Evolutionary conservation across 345 rosid genomes (phyloP).

Genomic region (Euphorbia tirucalli): DNA sequence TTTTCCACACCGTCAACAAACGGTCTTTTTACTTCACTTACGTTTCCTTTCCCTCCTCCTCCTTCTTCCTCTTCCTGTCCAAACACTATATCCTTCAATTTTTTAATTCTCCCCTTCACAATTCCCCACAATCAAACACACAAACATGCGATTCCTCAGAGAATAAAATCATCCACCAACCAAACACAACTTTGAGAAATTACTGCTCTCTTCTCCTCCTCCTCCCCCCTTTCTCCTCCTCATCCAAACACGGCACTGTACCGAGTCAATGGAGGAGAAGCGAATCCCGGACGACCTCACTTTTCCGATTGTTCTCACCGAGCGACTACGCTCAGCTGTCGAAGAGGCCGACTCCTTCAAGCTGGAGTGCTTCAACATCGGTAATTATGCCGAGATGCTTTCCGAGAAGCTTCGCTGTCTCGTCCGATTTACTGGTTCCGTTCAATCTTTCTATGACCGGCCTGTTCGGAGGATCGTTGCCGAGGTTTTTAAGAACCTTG

Average conservation of each 20-base stretch:
- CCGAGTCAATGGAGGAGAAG: slow-evolving; percentile 42
- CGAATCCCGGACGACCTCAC: slow-evolving; percentile 59
- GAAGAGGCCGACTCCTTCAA: slow-evolving; percentile 61
- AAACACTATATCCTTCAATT: neutral
- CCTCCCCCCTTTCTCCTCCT: neutral
- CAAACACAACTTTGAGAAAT: neutral
- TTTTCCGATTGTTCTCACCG: slow-evolving; percentile 47
- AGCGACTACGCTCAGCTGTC: slow-evolving; percentile 56
- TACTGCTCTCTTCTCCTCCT: neutral
- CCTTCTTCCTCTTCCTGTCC: neutral
- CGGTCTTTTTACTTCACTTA: neutral
- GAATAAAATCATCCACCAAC: neutral
- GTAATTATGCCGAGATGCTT: slow-evolving; percentile 57
- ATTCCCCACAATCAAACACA: slow-evolving; percentile 13
- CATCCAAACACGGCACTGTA: neutral
- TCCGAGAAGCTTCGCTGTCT: slow-evolving; percentile 60
- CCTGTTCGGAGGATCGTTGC: slow-evolving; percentile 67
- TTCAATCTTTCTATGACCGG: slow-evolving; percentile 64
- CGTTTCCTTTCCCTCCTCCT: neutral
- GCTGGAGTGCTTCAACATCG: slow-evolving; percentile 52
- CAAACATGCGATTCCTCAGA: slow-evolving; percentile 6
- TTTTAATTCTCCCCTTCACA: neutral
- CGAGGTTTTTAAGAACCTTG: slow-evolving; percentile 59
- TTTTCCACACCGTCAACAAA: neutral
- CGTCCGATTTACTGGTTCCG: slow-evolving; percentile 41